Evolutionary conservation across 2,329 filamentous ascomycete species (phyloP).

Genomic region (Diaporthe longicolla): DNA sequence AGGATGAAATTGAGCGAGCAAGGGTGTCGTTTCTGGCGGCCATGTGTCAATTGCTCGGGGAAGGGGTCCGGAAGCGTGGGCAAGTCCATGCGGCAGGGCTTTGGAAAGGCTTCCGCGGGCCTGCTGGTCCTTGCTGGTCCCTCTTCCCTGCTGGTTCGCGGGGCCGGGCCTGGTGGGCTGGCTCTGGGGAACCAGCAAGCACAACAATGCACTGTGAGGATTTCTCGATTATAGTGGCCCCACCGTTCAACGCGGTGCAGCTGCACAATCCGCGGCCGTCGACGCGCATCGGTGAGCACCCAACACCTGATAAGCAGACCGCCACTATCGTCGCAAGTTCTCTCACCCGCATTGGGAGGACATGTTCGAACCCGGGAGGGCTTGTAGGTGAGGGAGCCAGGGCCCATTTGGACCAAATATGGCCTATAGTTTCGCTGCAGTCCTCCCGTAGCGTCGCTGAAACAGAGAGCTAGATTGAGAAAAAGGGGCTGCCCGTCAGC

Average conservation of each 20-base stretch:
- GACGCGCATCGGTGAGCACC: constrained; percentile 36
- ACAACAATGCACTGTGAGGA: constrained; percentile 40
- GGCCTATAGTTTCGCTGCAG: constrained; percentile 3
- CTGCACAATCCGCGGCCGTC: constrained; percentile 24
- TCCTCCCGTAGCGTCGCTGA: constrained; percentile 29
- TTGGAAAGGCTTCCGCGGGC: constrained; percentile 33
- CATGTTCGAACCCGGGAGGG: constrained; percentile 9
- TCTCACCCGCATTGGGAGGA: background rate
- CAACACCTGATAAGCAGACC: constrained; percentile 42
- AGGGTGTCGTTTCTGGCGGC: constrained; percentile 41
- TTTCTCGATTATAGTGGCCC: constrained; percentile 32
- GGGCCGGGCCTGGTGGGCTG: constrained; percentile 34
- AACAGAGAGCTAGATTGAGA: constrained; percentile 22
- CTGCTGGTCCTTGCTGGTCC: constrained; percentile 19
- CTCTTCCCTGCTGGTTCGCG: constrained; percentile 33
- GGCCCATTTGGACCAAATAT: constrained; percentile 8
- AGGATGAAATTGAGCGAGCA: constrained; percentile 38
- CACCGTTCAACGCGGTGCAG: constrained; percentile 37
- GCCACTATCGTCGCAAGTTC: constrained; percentile 41
- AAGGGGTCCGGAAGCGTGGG: constrained; percentile 40
- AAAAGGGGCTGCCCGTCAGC: constrained; percentile 18
- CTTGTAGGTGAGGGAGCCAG: constrained; percentile 4
- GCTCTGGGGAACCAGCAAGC: constrained; percentile 20
- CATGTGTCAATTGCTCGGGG: constrained; percentile 43
- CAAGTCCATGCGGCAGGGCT: constrained; percentile 33